Percentiles rank a stretch among this genome's conserved stretches.
Evolutionary conservation across 2,329 filamentous ascomycete genomes (phyloP).

Genomic region (Ciborinia camelliae): DNA sequence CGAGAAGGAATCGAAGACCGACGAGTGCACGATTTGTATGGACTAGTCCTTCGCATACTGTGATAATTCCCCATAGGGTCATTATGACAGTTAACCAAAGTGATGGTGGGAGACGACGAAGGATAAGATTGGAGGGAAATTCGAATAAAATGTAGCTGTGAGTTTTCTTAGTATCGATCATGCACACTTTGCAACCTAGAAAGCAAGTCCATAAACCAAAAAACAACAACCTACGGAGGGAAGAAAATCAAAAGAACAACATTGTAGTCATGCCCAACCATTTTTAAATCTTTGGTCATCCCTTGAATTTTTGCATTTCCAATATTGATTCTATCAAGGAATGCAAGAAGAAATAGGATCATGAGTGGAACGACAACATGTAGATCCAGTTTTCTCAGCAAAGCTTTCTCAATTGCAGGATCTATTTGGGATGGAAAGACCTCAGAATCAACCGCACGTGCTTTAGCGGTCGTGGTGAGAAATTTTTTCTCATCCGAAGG

Average conservation of each 20-base stretch:
- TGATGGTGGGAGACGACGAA: constrained; percentile 39
- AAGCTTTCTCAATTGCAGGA: constrained; percentile 20
- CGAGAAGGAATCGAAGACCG: constrained; percentile 65
- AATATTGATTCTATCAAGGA: constrained; percentile 74
- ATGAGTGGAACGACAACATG: constrained; percentile 43
- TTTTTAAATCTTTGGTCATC: constrained; percentile 58
- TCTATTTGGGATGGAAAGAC: background rate
- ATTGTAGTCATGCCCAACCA: constrained; percentile 47
- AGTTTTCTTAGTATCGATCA: background rate
- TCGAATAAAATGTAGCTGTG: constrained; percentile 40
- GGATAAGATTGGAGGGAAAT: constrained; percentile 33
- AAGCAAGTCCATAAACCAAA: background rate
- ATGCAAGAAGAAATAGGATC: constrained; percentile 68
- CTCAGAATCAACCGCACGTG: background rate
- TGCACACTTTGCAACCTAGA: too few relatives aligned
- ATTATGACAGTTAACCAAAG: constrained; percentile 42
- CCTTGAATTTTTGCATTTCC: constrained; percentile 69
- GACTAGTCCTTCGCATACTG: constrained; percentile 27
- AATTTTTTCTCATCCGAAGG: background rate
- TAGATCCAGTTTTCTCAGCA: constrained; percentile 28
- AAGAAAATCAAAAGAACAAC: constrained; percentile 48
- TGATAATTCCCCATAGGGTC: constrained; percentile 44
- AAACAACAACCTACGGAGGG: constrained; percentile 20
- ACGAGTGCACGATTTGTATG: constrained; percentile 62
- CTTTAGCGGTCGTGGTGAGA: background rate